These are phyloP conservation scores for Vinca minor DNA, from an alignment of 257 asterid species.

Conservation along the genomic window DNA sequence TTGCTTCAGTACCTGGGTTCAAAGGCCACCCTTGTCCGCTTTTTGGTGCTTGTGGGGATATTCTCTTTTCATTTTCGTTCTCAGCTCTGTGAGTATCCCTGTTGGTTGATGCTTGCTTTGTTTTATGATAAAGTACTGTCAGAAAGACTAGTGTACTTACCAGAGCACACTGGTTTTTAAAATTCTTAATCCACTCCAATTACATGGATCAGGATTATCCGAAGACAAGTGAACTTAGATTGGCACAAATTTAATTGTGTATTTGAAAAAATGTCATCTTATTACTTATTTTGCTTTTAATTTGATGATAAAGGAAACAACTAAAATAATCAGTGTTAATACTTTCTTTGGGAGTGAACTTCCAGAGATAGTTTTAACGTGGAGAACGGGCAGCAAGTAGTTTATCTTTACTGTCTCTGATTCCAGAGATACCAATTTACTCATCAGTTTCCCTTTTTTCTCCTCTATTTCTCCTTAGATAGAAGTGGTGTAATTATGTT, in stretches of 20 bases:
- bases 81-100: constrained; percentile 64
- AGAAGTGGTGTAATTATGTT: neutral
- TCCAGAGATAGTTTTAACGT: neutral
- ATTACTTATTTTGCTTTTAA: too few species aligned
- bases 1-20: constrained; percentile 79
- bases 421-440: neutral
- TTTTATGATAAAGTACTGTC: too few species aligned
- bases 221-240: too few species aligned
- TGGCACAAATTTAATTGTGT: too few species aligned
- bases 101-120: neutral
- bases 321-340: neutral
- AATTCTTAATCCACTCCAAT: too few species aligned
- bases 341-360: neutral
- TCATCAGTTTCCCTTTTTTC: neutral
- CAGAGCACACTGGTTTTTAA: too few species aligned
- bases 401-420: too few species aligned
- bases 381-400: too few species aligned
- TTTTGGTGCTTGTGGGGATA: constrained; percentile 99
- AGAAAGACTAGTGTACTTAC: too few species aligned
- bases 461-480: neutral
- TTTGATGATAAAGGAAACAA: neutral
- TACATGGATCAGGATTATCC: too few species aligned
- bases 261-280: too few species aligned
- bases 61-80: constrained; percentile 76
- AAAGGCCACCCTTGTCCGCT: constrained; percentile 72